Evolutionary conservation across 768 basidiomycete species (phyloP).

Genomic region (Panaeolus papilionaceus): DNA sequence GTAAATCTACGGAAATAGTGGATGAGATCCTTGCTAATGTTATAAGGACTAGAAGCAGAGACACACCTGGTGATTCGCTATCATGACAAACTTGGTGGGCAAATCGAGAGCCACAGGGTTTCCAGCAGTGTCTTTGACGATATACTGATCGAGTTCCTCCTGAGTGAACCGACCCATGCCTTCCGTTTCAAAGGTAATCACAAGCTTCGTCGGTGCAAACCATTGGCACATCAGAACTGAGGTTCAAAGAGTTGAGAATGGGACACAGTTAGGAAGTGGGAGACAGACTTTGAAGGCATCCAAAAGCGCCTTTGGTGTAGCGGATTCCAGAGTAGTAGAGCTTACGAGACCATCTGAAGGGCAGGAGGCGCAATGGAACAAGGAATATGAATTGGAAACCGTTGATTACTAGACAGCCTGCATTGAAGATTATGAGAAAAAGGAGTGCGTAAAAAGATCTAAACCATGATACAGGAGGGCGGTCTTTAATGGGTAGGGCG

Average conservation of each 20-base stretch:
- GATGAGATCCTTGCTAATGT: conserved; percentile 14
- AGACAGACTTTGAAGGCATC: conserved; percentile 69
- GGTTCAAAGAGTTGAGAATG: background rate
- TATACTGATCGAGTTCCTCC: conserved; percentile 62
- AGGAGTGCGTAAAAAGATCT: conserved; percentile 55
- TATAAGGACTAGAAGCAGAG: conserved; percentile 2
- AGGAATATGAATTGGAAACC: conserved; percentile 75
- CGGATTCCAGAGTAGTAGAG: conserved; percentile 75
- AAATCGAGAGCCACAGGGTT: conserved; percentile 66
- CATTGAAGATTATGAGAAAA: conserved; percentile 63
- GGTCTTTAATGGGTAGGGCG: conserved; percentile 56
- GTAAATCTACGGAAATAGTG: conserved; percentile 57
- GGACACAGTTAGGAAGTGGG: background rate
- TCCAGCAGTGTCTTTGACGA: conserved; percentile 63
- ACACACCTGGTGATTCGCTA: conserved; percentile 91
- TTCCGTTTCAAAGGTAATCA: conserved; percentile 75
- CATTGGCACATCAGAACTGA: conserved; percentile 80
- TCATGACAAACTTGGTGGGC: conserved; percentile 81
- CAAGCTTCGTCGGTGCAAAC: conserved; percentile 80
- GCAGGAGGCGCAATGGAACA: conserved; percentile 68
- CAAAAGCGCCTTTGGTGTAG: conserved; percentile 86
- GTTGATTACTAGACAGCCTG: conserved; percentile 74
- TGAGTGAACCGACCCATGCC: conserved; percentile 68
- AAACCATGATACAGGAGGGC: conserved; percentile 60
- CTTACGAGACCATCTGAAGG: conserved; percentile 58